Conservation (phyloP, 345 rosid genomes). For the Citrus medica region DNA sequence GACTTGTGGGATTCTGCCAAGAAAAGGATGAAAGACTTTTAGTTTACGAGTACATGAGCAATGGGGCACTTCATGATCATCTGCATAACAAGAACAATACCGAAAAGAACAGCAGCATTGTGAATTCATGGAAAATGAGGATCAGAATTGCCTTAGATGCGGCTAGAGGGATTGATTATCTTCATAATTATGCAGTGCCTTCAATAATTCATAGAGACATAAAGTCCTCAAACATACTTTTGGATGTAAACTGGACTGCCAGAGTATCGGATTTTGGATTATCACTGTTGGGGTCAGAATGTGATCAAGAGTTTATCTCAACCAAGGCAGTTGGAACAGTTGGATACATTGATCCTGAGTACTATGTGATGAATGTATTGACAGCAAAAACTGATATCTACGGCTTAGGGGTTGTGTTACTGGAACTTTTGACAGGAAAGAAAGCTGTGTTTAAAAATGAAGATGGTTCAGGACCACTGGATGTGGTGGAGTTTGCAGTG, state of each 20-base stretch:
- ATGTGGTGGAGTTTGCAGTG: conserved; percentile 42
- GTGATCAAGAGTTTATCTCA: conserved; percentile 34
- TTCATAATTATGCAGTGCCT: conserved; percentile 62
- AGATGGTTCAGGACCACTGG: conserved; percentile 30
- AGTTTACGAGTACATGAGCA: conserved; percentile 62
- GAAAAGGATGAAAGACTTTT: conserved; percentile 54
- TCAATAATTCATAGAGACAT: conserved; percentile 70
- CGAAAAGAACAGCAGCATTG: conserved; percentile 19
- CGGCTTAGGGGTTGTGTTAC: conserved; percentile 59
- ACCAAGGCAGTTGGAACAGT: conserved; percentile 58
- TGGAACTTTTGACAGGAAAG: conserved; percentile 59
- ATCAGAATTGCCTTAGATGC: conserved; percentile 58
- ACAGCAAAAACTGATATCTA: conserved; percentile 60
- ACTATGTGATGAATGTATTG: conserved; percentile 41
- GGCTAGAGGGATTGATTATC: conserved; percentile 61
- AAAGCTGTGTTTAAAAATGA: conserved; percentile 42
- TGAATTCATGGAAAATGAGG: conserved; percentile 65
- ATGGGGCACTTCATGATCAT: conserved; percentile 54
- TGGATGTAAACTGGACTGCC: conserved; percentile 55
- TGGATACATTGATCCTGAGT: conserved; percentile 76
- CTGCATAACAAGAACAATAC: conserved; percentile 33
- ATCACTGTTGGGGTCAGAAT: conserved; percentile 47
- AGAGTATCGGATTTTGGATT: conserved; percentile 63
- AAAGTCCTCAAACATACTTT: conserved; percentile 63
- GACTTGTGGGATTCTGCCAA: conserved; percentile 56